Evolutionary conservation across 768 basidiomycete species (phyloP), one percentile per base, ranked within the genome.

Genomic region (Suillus subaureus): DNA sequence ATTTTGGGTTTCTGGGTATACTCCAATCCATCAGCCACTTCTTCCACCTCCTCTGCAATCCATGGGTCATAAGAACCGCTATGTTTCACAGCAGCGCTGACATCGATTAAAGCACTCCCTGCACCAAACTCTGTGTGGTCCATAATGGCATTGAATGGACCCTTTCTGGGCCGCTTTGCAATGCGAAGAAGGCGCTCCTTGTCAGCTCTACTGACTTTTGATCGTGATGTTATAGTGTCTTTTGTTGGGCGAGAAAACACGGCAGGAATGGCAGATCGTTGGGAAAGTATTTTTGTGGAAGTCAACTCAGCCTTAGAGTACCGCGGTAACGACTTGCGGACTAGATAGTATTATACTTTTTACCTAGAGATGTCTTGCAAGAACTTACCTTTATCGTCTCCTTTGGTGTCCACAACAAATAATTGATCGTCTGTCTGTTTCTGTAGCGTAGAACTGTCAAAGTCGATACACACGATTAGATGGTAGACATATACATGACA

Each of bases 221-320:
- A 71, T 64, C 75, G 71, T 12, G 79, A 68, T 4, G 74, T 64
- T 23, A 21, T 40, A 21, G 57, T 26, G 16, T 58, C 57, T 60
- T 49, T 73, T 13, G 64, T 70, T 1, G 60, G 28, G 18, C 86
- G 87, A n/a, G 93, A 91, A 65, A 84, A 79, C 39, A 96, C 86
- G 0, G 95, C 92, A 16, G 95, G 93, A 15, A 97, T 85, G 6
- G 96, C 95, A 2, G 95, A 96, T 23, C 95, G 90, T 73, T 95
- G 88, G 0, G 88, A 77, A 18, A 97, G 87, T 39, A 97, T 91
- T 82, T 91, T 91, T 2, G 90, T 79, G 0, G 93, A 93, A 23
- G 83, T 89, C 13, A 93, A 77, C 55, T 84, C 79, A 4, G 79
- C 69, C 33, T 77, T 80, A 12, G 87, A 86, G 73, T 83, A 88